Evolutionary conservation across 495 filamentous ascomycete genomes (phyloP).

Genomic region (Talaromyces wortmannii): DNA sequence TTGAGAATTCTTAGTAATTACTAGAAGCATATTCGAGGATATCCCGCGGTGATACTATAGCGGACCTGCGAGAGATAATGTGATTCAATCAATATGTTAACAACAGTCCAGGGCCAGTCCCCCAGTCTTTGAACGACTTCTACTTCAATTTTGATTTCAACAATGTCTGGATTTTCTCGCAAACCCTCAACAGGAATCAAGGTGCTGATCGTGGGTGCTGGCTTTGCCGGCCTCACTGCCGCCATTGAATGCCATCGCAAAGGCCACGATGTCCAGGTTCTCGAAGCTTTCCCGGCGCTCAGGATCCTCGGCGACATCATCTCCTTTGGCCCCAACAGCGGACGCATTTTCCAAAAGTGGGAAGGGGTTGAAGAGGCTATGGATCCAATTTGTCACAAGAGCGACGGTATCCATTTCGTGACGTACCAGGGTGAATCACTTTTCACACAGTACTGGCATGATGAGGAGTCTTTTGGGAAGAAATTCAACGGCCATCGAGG

Average conservation of each 20-base stretch:
- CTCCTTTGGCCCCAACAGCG: conserved; percentile 50
- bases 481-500: conserved; percentile 53
- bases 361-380: conserved; percentile 12
- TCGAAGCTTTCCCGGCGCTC: conserved; percentile 47
- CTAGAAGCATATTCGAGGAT: too few relatives aligned
- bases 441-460: neutral
- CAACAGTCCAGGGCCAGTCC: too few relatives aligned
- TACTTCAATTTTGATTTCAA: too few relatives aligned
- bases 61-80: too few relatives aligned
- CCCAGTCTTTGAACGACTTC: too few relatives aligned
- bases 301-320: conserved; percentile 54
- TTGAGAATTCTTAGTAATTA: too few relatives aligned
- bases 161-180: neutral
- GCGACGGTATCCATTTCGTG: neutral
- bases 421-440: neutral
- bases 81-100: too few relatives aligned
- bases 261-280: conserved; percentile 51
- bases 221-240: conserved; percentile 54
- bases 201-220: conserved; percentile 16
- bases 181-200: neutral
- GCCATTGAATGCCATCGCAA: conserved; percentile 56
- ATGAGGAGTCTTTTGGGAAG: neutral
- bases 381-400: neutral
- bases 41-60: too few relatives aligned
- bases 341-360: conserved; percentile 45